phyloP scores from a whole-genome alignment of 345 rosid species.

The Citrus inodora region DNA sequence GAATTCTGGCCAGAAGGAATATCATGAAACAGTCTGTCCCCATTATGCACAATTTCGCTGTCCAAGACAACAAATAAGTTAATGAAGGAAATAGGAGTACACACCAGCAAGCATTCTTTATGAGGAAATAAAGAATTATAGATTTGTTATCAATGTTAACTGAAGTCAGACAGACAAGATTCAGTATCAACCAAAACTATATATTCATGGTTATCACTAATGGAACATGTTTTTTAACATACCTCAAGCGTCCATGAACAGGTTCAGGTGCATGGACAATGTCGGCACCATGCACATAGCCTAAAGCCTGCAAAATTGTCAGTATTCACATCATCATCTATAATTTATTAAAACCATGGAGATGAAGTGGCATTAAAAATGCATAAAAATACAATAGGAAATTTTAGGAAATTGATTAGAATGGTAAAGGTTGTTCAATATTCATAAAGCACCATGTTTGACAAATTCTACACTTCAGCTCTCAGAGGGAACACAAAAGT shows the following conservation, averaged over 20 bases:
- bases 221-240: conserved; percentile 1
- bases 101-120: neutral
- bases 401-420: neutral
- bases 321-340: conserved; percentile 8
- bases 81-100: conserved; percentile 1
- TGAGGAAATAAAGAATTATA: neutral
- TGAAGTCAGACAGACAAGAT: neutral
- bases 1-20: conserved; percentile 82
- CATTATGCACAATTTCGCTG: conserved; percentile 89
- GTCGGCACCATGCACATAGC: conserved; percentile 84
- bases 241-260: conserved; percentile 97
- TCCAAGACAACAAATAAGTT: conserved; percentile 15
- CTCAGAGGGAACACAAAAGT: neutral
- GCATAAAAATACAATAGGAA: too few relatives aligned
- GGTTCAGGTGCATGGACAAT: conserved; percentile 89
- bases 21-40: conserved; percentile 59
- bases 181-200: neutral
- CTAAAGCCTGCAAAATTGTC: conserved; percentile 67
- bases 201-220: neutral
- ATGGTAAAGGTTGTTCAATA: neutral
- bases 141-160: neutral
- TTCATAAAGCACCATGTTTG: neutral
- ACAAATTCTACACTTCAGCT: neutral
- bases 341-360: neutral
- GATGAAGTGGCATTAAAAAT: too few relatives aligned